phyloP scores from a whole-genome alignment of 495 filamentous ascomycete genomes.

The Neurospora cerealis region DNA sequence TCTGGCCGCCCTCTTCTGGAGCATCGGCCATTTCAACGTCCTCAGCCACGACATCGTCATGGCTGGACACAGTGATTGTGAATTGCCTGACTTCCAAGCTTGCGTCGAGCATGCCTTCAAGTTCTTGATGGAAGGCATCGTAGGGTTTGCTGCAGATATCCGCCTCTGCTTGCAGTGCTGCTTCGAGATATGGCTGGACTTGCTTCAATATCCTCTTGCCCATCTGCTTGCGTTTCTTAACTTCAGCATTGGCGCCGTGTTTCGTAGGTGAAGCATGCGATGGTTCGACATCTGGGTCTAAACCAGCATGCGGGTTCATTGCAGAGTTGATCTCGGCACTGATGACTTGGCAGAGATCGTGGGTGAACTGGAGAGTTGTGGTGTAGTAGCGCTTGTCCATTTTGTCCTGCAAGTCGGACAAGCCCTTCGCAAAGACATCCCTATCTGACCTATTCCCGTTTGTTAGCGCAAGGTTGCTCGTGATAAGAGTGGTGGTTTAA shows the following conservation, averaged over 20 bases:
- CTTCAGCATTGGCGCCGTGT: conserved; percentile 24
- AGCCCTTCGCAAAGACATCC: conserved; percentile 55
- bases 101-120: conserved; percentile 62
- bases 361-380: conserved; percentile 61
- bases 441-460: conserved; percentile 56
- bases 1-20: conserved; percentile 26
- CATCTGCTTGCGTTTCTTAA: conserved; percentile 44
- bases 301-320: conserved; percentile 12
- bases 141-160: conserved; percentile 61
- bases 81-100: conserved; percentile 34
- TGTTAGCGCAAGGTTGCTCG: conserved; percentile 13
- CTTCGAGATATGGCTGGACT: conserved; percentile 66
- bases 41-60: conserved; percentile 17
- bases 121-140: conserved; percentile 59
- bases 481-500: not conserved
- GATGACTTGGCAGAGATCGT: conserved; percentile 62
- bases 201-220: conserved; percentile 79
- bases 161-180: conserved; percentile 66
- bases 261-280: conserved; percentile 21
- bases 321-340: conserved; percentile 50
- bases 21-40: conserved; percentile 41
- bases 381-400: conserved; percentile 65
- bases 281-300: conserved; percentile 8
- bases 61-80: conserved; percentile 14
- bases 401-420: conserved; percentile 51